Percentiles rank a stretch among this genome's conserved stretches.
phyloP scores from a whole-genome alignment of 306 rosid species.

The Astragalus glycyphyllos region DNA sequence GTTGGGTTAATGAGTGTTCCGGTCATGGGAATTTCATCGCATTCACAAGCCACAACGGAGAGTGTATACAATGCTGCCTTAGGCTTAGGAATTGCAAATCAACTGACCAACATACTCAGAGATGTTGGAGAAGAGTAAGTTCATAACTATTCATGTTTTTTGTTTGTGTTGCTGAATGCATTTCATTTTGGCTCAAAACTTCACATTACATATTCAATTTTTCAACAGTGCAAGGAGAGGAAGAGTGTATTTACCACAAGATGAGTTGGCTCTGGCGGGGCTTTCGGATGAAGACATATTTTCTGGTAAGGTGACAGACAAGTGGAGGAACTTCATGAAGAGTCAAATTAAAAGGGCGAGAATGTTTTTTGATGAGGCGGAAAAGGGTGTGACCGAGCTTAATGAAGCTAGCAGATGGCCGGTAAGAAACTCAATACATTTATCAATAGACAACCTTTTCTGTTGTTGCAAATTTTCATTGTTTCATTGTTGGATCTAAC shows the following conservation, averaged over 20 bases:
- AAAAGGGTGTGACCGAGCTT: constrained; percentile 60
- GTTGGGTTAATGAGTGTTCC: constrained; percentile 72
- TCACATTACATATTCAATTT: constrained; percentile 23
- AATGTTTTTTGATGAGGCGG: constrained; percentile 65
- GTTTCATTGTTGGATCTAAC: not conserved
- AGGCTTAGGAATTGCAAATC: constrained; percentile 69
- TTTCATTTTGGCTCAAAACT: constrained; percentile 23
- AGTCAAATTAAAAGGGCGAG: constrained; percentile 67
- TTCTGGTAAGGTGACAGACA: constrained; percentile 65
- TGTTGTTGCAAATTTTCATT: not conserved
- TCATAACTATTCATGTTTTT: constrained; percentile 16
- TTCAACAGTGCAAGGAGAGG: constrained; percentile 60
- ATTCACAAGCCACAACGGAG: constrained; percentile 57
- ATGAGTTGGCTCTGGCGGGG: constrained; percentile 67
- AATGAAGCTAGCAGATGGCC: constrained; percentile 71
- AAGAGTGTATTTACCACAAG: constrained; percentile 70
- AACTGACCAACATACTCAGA: constrained; percentile 66
- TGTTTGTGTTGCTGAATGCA: not conserved
- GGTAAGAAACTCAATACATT: constrained; percentile 47
- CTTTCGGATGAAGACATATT: constrained; percentile 65
- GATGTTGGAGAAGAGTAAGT: constrained; percentile 76
- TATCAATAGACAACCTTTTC: constrained; percentile 16
- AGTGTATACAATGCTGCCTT: constrained; percentile 65
- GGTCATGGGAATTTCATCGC: constrained; percentile 61
- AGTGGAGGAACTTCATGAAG: constrained; percentile 70